Conservation (phyloP, 2,329 filamentous ascomycete genomes). For the Phoma herbarum region DNA sequence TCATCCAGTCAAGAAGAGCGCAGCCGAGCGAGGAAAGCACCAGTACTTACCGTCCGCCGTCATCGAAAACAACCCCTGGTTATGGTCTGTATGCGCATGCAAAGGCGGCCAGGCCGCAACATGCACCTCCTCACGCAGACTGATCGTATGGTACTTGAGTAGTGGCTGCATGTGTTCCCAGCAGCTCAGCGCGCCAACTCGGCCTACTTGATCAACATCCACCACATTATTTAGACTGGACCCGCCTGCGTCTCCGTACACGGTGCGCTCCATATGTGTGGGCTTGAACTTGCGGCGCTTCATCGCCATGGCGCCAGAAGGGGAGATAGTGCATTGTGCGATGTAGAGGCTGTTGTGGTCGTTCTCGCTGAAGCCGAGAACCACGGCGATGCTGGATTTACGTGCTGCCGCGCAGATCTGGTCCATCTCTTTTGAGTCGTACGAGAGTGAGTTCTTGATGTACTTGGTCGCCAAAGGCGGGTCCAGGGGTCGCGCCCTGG, state of each 20-base stretch:
- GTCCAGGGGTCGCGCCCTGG: conserved; percentile 55
- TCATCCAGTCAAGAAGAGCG: too few species aligned
- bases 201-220: conserved; percentile 41
- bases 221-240: conserved; percentile 49
- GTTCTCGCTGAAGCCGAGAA: conserved; percentile 53
- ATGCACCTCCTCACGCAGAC: conserved; percentile 53
- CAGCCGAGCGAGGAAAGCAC: too few species aligned
- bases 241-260: conserved; percentile 54
- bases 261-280: conserved; percentile 56
- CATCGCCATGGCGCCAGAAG: conserved; percentile 48
- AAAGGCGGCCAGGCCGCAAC: conserved; percentile 54
- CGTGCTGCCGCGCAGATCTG: conserved; percentile 51
- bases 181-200: conserved; percentile 45
- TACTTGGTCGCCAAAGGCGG: conserved; percentile 52
- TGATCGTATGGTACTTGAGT: conserved; percentile 54
- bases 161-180: conserved; percentile 56
- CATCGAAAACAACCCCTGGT: conserved; percentile 50
- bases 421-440: conserved; percentile 55
- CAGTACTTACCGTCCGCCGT: conserved; percentile 45
- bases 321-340: conserved; percentile 50
- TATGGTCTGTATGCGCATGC: conserved; percentile 38
- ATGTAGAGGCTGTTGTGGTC: conserved; percentile 53
- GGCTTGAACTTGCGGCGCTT: conserved; percentile 55
- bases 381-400: conserved; percentile 47
- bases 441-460: conserved; percentile 55